Base-by-base conservation (phyloP, 2,329 filamentous ascomycete genomes). In the Fusarium phyllophilum region DNA sequence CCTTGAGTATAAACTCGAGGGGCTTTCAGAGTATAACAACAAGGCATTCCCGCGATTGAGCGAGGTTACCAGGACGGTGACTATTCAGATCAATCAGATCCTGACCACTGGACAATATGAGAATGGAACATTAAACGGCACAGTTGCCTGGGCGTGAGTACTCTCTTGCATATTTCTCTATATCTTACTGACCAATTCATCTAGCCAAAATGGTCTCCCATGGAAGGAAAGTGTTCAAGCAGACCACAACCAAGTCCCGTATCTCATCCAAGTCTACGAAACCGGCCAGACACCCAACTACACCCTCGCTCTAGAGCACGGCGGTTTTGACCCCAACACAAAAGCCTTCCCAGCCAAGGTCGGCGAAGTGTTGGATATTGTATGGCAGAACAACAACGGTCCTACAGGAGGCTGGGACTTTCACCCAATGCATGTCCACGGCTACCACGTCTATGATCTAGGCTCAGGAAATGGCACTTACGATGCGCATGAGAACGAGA, bases 331-430 rank as follows among this genome's bases (percentile, higher is more conserved):
- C 68, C 88, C 88, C 0, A 74, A 66, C 1, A 86, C 84, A 0
- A 79, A 81, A 17, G 83, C 86, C 0, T 91, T 86, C 76, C 87
- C 89, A 0, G 88, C 86, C 2, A 82, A 84, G 48, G 76, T 89
- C 4, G 89, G 89, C 33, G 89, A 91, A 75, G 86, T 89, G 1
- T 78, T 89, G 8, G 87, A 89, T 62, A 86, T 89, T 26, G 84
- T 90, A 10, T 82, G 86, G 73, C 80, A 84, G 48, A 86, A 84
- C 73, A 85, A 82, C 76, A 77, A 78, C 41, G 79, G 61, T 1
- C 70, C 46, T 18, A 78, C 77, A 18, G 81, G 85, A 8, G 77
- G 81, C 3, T 72, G 79, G 12, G 72, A 74, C 13, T 72, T 59
- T 11, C 72, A 74, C 4, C 72, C 72, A 0, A 74, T 74, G 71